Percentiles rank a stretch among this genome's conserved stretches.
phyloP scores from a whole-genome alignment of 2,329 filamentous ascomycete genomes.

The Botrytis paeoniae region DNA sequence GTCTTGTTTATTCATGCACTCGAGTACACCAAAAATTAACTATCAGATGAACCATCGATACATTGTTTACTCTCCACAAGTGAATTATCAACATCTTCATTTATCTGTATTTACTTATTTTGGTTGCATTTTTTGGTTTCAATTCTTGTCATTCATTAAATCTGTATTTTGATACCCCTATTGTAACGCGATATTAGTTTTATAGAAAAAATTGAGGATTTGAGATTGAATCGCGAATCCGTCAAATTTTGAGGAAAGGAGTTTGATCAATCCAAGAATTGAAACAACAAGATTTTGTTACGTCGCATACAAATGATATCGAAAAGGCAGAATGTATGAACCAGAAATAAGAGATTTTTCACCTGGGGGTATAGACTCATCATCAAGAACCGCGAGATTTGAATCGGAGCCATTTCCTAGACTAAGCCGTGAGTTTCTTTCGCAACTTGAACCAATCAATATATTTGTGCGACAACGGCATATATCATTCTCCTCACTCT shows the following conservation, averaged over 20 bases:
- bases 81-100: not conserved
- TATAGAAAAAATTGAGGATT: not conserved
- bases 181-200: not conserved
- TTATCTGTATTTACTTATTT: not conserved
- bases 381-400: constrained; percentile 5
- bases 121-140: not conserved
- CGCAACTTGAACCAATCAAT: not conserved
- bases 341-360: constrained; percentile 23
- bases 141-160: not conserved
- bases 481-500: not conserved
- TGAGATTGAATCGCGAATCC: not conserved
- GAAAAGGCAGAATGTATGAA: not conserved
- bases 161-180: not conserved
- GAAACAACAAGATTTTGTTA: not conserved
- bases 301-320: not conserved
- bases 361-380: not conserved
- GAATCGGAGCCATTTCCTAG: constrained; percentile 15
- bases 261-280: not conserved
- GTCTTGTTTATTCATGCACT: not conserved
- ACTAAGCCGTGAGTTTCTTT: constrained; percentile 10
- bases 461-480: not conserved
- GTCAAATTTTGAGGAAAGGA: not conserved
- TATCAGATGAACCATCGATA: not conserved
- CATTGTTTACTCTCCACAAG: not conserved
- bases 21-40: not conserved